phyloP scores from a whole-genome alignment of 176 grass and related monocot species.

The Aechmea fasciata region DNA sequence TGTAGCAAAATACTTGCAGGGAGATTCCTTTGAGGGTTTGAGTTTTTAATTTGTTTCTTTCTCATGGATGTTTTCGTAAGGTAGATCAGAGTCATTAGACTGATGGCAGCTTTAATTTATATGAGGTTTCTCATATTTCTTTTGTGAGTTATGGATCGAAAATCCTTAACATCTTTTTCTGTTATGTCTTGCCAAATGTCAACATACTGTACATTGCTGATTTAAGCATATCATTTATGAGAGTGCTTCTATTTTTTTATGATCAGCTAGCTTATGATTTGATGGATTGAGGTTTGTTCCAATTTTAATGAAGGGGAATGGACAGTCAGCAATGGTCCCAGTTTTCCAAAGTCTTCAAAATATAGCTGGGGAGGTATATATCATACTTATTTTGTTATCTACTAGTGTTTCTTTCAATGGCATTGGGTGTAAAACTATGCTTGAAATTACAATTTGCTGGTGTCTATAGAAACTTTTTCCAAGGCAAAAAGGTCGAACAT shows the following conservation, averaged over 20 bases:
- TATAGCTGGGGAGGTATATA: slow-evolving; percentile 68
- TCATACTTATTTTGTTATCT: not conserved
- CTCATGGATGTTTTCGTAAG: not conserved
- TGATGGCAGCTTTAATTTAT: not conserved
- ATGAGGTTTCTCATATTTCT: not conserved
- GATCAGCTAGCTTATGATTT: slow-evolving; percentile 1
- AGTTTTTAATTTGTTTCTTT: not conserved
- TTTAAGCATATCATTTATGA: not conserved
- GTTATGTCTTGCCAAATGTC: not conserved
- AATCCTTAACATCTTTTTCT: no score
- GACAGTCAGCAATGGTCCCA: slow-evolving; percentile 54
- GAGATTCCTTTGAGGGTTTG: not conserved
- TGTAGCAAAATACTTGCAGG: not conserved
- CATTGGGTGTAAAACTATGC: not conserved
- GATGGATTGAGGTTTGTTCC: slow-evolving; percentile 2
- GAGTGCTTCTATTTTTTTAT: not conserved
- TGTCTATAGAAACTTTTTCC: slow-evolving; percentile 70
- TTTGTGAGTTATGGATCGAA: no score
- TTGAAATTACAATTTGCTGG: slow-evolving; percentile 21
- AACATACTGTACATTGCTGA: not conserved
- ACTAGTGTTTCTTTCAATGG: not conserved
- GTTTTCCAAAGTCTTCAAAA: slow-evolving; percentile 74
- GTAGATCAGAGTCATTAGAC: not conserved
- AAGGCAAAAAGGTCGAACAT: slow-evolving; percentile 81
- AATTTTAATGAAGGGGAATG: slow-evolving; percentile 67